These are phyloP conservation scores for Nannochloropsis granulata DNA, from an alignment of 108 stramenopile genomes.

Conservation along the genomic window DNA sequence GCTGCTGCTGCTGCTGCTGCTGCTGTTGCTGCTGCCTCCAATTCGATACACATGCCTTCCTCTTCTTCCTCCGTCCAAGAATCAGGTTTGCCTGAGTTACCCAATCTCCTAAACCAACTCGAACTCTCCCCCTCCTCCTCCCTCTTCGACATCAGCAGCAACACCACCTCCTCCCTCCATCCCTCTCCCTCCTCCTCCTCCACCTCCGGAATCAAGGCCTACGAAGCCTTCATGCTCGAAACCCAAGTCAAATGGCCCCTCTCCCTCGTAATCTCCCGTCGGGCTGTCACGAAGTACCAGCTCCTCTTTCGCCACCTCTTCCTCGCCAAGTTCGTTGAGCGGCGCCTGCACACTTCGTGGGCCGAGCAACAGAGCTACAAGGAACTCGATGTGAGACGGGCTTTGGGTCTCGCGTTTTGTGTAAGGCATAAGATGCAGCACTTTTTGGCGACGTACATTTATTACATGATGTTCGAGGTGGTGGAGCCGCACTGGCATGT, in stretches of 20 bases:
- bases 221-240: conserved; percentile 72
- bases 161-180: background rate
- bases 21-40: background rate
- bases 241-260: conserved; percentile 72
- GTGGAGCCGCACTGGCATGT: background rate
- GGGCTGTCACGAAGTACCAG: conserved; percentile 70
- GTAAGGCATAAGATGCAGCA: conserved; percentile 91
- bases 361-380: conserved; percentile 68
- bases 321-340: conserved; percentile 90
- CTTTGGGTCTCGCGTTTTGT: conserved; percentile 57
- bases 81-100: background rate
- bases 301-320: conserved; percentile 91
- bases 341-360: conserved; percentile 73
- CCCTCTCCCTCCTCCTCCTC: no score
- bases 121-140: background rate
- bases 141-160: background rate
- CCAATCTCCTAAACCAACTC: background rate
- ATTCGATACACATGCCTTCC: background rate
- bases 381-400: conserved; percentile 53
- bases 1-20: no score
- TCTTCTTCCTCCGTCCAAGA: background rate
- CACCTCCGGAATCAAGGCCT: conserved; percentile 48
- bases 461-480: conserved; percentile 93
- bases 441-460: conserved; percentile 88
- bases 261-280: conserved; percentile 62